Percentiles rank a stretch among this genome's conserved stretches.
phyloP scores from a whole-genome alignment of 2,329 filamentous ascomycete species.

The Colletotrichum orchidophilum region DNA sequence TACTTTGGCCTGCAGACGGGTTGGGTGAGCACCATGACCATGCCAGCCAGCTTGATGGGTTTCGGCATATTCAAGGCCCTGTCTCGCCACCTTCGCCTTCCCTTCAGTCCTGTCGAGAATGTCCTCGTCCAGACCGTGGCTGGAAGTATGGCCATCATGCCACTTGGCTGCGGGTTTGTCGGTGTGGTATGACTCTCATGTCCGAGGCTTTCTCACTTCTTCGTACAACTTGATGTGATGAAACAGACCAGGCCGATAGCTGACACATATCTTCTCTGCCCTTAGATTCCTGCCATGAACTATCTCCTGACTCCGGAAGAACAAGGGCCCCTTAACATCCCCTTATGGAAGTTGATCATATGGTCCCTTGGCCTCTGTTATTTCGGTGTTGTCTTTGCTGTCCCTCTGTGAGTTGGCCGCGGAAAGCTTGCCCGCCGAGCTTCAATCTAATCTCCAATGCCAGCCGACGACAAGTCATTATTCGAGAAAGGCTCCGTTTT shows the following conservation, averaged over 20 bases:
- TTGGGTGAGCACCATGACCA: constrained; percentile 83
- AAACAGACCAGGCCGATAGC: background rate
- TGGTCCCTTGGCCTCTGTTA: constrained; percentile 96
- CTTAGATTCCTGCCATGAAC: constrained; percentile 84
- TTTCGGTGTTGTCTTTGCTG: constrained; percentile 96
- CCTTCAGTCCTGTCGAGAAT: constrained; percentile 95
- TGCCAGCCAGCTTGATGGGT: constrained; percentile 93
- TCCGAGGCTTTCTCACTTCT: background rate
- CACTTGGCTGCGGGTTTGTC: constrained; percentile 93
- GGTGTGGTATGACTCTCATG: constrained; percentile 69
- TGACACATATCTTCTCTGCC: background rate
- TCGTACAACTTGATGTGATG: background rate
- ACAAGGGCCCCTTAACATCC: constrained; percentile 77
- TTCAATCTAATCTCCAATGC: background rate
- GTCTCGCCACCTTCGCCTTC: constrained; percentile 75
- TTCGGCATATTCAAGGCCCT: constrained; percentile 92
- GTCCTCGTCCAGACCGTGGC: constrained; percentile 96
- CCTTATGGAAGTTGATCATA: constrained; percentile 80
- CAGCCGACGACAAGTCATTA: constrained; percentile 86
- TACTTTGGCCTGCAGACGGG: constrained; percentile 96
- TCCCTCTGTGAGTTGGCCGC: constrained; percentile 71
- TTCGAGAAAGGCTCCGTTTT: constrained; percentile 91
- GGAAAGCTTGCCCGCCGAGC: background rate
- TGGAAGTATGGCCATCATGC: constrained; percentile 96
- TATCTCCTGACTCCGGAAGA: constrained; percentile 83